Evolutionary conservation across 768 basidiomycete genomes (phyloP).

Genomic region (Suillus discolor): DNA sequence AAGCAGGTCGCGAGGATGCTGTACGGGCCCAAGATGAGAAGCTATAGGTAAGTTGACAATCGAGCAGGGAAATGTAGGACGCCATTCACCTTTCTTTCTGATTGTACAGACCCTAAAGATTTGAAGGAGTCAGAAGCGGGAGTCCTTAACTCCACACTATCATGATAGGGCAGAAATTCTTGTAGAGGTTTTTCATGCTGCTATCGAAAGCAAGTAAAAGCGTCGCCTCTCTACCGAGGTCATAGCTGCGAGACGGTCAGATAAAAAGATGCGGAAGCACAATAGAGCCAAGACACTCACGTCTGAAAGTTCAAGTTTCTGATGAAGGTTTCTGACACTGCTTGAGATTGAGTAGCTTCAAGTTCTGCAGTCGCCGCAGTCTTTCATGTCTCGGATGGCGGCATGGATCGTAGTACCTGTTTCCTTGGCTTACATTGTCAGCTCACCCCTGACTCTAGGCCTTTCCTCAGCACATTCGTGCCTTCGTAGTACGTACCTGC

Average conservation of each 20-base stretch:
- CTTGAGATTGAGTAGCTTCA: not conserved
- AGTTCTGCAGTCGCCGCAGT: not conserved
- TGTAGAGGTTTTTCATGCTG: not conserved
- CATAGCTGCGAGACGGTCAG: not conserved
- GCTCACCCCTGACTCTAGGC: not conserved
- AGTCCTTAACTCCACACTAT: not conserved
- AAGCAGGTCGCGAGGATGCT: not conserved
- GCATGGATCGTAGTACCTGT: not conserved
- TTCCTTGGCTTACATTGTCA: not conserved
- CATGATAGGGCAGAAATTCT: not conserved
- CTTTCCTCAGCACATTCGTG: not conserved
- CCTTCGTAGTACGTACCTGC: not conserved
- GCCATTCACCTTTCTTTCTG: not conserved
- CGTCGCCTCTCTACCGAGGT: not conserved
- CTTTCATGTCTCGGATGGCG: not conserved
- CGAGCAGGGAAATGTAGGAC: not conserved
- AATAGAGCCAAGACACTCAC: not conserved
- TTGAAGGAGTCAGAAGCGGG: not conserved
- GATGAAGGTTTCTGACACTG: not conserved
- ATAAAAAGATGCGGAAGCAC: not conserved
- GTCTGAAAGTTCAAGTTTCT: not conserved
- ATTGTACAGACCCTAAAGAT: not conserved
- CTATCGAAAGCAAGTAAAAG: not conserved
- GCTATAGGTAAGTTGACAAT: not conserved
- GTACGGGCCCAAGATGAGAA: not conserved